Evolutionary conservation across 805 yeast species (phyloP), one percentile per base, ranked within the genome.

Genomic region (Starmerella scarabaei): DNA sequence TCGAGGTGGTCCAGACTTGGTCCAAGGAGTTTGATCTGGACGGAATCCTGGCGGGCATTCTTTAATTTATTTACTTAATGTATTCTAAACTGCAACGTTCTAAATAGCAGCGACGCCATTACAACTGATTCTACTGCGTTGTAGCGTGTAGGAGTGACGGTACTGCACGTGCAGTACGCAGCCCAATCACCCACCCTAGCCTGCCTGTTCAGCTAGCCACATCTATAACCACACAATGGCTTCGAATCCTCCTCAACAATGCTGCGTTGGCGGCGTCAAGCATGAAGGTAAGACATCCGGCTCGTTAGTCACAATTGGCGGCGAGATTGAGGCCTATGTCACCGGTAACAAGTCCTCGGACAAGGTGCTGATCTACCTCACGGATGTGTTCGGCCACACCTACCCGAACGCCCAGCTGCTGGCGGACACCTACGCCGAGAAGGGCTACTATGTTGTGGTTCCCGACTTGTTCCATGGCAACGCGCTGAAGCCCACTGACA

Each of bases 1-100:
- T 88, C 27, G 75, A 83, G 11, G 72, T 91, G 53, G 98, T 91
- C n/a, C 63, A 69, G 14, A 71, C 74, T 52, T 91, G 97, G 96
- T 77, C 96, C 17, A 72, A 83, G 60, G 98, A 86, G 63, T 86
- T 91, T 58, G 94, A 85, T 61, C 67, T 91, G 51, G 95, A 83
- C 58, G 83, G 81, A 3, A 67, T 86, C 48, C 77, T 86, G 53
- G 56, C 50, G 8, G 52, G 50, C 3, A 43, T 50, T 24, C 30
- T 49, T 16, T 41, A 37, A 33, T 3, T 18, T 18, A 21, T 18
- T 32, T 32, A 28, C 15, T 19, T 32, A 30, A 17, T 29, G n/a
- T 15, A 17, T 21, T 26, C 18, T 26, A 27, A n/a, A 26, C 3
- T 34, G 4, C n/a, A 12, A 24, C 15, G 20, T 33, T n/a, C n/a